phyloP scores from a whole-genome alignment of 2,329 filamentous ascomycete genomes.

The Neurospora crassa region DNA sequence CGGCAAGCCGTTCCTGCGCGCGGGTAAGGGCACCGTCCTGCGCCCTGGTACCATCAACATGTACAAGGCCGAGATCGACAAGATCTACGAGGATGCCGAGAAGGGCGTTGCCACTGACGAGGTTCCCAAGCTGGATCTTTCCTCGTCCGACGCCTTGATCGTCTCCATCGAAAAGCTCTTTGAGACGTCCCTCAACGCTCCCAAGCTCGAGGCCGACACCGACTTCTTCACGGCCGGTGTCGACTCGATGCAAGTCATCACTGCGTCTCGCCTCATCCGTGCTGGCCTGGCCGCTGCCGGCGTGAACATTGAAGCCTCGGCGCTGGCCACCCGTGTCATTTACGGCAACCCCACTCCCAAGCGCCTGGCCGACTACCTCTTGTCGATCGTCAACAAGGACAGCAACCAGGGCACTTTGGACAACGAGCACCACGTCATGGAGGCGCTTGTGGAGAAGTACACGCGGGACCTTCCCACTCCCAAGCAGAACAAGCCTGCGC shows the following conservation, averaged over 20 bases:
- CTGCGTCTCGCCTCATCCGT: slow-evolving; percentile 26
- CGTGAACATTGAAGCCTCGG: slow-evolving; percentile 23
- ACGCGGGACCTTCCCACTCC: slow-evolving; percentile 21
- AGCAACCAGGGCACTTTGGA: slow-evolving; percentile 6
- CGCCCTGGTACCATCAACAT: slow-evolving; percentile 28
- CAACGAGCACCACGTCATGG: slow-evolving; percentile 20
- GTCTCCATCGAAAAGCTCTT: slow-evolving; percentile 25
- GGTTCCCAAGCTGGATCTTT: slow-evolving; percentile 20
- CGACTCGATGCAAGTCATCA: slow-evolving; percentile 33
- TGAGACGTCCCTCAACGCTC: slow-evolving; percentile 16
- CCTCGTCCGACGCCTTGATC: slow-evolving; percentile 20
- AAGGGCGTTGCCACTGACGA: slow-evolving; percentile 5
- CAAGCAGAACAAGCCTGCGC: slow-evolving; percentile 18
- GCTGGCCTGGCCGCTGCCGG: slow-evolving; percentile 24
- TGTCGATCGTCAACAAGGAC: slow-evolving; percentile 16
- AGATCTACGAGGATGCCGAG: slow-evolving; percentile 25
- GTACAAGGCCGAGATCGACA: slow-evolving; percentile 34
- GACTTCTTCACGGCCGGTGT: slow-evolving; percentile 32
- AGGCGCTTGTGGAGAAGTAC: slow-evolving; percentile 26
- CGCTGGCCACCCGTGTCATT: slow-evolving; percentile 28
- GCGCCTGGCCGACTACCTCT: slow-evolving; percentile 26
- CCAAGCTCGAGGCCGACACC: slow-evolving; percentile 22
- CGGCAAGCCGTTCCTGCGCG: slow-evolving; percentile 32
- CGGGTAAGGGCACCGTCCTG: slow-evolving; percentile 37
- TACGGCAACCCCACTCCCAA: slow-evolving; percentile 29